Evolutionary conservation across 164 flowering plant genomes (phyloP).

Genomic region (Stephania cephalantha): DNA sequence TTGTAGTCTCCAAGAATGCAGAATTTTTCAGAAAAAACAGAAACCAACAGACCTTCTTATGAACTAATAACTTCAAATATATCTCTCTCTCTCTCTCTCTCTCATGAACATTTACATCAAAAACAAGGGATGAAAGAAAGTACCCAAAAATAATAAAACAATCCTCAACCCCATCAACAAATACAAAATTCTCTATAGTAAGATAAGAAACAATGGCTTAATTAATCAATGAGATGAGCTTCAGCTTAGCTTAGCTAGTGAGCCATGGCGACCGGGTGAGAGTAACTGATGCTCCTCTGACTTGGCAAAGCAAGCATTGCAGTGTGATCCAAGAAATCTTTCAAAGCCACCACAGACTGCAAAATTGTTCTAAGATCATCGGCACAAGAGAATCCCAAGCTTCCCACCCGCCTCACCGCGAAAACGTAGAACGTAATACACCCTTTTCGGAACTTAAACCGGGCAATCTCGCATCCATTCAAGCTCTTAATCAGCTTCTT

Average conservation of each 20-base stretch:
- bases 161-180: neutral
- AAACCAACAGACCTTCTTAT: neutral
- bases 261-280: conserved; percentile 49
- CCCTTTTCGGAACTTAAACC: conserved; percentile 92
- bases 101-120: neutral
- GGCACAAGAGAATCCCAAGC: conserved; percentile 46
- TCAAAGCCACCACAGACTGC: conserved; percentile 65
- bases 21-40: neutral
- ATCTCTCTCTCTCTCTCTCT: neutral
- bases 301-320: conserved; percentile 90
- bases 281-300: conserved; percentile 49
- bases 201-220: neutral
- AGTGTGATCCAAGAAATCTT: conserved; percentile 93
- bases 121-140: neutral
- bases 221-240: neutral
- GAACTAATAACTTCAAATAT: neutral
- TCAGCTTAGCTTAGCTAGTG: conserved; percentile 17
- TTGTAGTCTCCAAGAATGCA: neutral
- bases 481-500: conserved; percentile 55
- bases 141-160: neutral
- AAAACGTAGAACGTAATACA: conserved; percentile 85
- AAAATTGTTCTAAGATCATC: conserved; percentile 64
- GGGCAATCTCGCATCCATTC: conserved; percentile 66
- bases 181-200: neutral
- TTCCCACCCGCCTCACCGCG: conserved; percentile 54